phyloP scores from a whole-genome alignment of 305 asterid genomes.

The Coffea humblotiana region DNA sequence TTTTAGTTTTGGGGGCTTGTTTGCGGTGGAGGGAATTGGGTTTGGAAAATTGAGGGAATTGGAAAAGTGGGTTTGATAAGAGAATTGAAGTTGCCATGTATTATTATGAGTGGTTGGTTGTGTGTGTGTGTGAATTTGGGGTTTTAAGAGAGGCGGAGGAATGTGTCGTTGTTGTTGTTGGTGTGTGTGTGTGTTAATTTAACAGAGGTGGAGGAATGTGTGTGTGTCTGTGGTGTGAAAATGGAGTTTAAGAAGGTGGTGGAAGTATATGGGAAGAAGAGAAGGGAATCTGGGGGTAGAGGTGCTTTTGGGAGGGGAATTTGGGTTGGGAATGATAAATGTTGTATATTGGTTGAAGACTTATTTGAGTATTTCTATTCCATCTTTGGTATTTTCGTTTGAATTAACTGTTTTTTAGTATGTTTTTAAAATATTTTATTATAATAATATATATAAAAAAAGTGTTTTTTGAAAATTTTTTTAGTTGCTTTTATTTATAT shows the following conservation, averaged over 20 bases:
- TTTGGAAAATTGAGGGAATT: background rate
- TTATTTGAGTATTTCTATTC: no score
- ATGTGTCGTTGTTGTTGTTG: no score
- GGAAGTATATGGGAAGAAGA: background rate
- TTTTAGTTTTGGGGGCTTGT: background rate
- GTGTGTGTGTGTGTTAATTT: no score
- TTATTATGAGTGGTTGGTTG: background rate
- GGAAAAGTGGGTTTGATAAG: constrained; percentile 3
- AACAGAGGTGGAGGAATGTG: background rate
- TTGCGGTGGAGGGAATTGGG: background rate
- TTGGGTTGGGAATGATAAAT: background rate
- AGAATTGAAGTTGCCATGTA: constrained; percentile 21
- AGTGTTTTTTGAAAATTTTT: no score
- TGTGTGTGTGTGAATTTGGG: no score
- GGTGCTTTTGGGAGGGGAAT: constrained; percentile 1
- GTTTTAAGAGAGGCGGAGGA: no score
- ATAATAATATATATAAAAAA: no score
- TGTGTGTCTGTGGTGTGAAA: background rate
- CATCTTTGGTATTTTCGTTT: background rate
- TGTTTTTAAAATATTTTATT: no score
- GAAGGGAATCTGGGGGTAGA: constrained; percentile 18
- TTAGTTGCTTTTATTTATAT: no score
- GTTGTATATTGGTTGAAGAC: background rate
- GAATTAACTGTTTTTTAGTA: no score
- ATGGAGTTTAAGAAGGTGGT: background rate